These are phyloP conservation scores for Hygrophoropsis aurantiaca DNA, from an alignment of 768 basidiomycete species.

Conservation along the genomic window DNA sequence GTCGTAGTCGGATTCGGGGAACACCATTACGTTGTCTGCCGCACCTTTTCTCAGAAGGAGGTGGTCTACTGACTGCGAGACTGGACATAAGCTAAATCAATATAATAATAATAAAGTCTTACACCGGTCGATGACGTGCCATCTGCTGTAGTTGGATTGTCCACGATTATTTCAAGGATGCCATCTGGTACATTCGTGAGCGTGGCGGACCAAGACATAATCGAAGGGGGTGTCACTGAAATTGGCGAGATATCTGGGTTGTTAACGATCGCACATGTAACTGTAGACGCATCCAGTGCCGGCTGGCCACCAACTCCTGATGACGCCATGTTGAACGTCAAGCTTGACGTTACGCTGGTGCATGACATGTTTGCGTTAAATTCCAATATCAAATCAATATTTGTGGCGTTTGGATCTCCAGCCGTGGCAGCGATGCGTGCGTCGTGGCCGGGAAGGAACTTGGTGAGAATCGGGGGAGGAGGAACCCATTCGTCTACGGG, in stretches of 20 bases:
- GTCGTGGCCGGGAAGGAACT: constrained; percentile 87
- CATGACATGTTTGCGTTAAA: constrained; percentile 82
- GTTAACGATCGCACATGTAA: constrained; percentile 47
- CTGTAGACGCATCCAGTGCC: constrained; percentile 43
- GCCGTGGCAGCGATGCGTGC: constrained; percentile 52
- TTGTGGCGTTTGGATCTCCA: constrained; percentile 49
- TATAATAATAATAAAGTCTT: constrained; percentile 17
- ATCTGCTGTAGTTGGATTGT: constrained; percentile 46
- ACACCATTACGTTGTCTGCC: constrained; percentile 79
- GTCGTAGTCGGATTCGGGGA: constrained; percentile 80
- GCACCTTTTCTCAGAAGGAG: constrained; percentile 80
- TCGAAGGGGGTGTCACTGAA: constrained; percentile 53
- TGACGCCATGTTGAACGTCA: constrained; percentile 69
- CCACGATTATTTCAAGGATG: constrained; percentile 70
- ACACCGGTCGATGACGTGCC: constrained; percentile 56
- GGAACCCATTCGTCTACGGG: constrained; percentile 64
- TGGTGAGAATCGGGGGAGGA: constrained; percentile 72
- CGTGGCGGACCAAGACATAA: constrained; percentile 75
- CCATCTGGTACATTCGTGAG: constrained; percentile 79
- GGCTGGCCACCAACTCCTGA: constrained; percentile 62
- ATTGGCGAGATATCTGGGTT: constrained; percentile 51
- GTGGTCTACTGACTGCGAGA: constrained; percentile 62
- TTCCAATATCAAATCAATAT: constrained; percentile 68
- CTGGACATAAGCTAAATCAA: constrained; percentile 5
- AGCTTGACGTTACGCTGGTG: constrained; percentile 55